Evolutionary conservation across 78 protist genomes (phyloP), one percentile per base, ranked within the genome.

Genomic region (Isochrysis galbana): DNA sequence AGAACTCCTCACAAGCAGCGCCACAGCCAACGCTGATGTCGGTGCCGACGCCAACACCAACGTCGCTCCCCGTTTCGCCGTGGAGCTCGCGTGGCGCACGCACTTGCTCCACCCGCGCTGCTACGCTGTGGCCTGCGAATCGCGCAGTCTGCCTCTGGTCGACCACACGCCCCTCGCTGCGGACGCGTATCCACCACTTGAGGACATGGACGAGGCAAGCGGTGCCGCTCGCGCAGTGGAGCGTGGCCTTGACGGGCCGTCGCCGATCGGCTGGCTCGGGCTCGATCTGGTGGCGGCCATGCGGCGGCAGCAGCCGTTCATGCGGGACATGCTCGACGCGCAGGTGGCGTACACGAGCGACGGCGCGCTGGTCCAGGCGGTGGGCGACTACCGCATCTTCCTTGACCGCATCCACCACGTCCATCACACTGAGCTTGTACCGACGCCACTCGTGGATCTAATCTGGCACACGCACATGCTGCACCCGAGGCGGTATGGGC

Each of bases 401-500:
- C 72, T 61, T 32, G 72, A 61, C 72, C 72, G 26, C 72, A 26
- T 61, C 72, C 72, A 61, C 72, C 72, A 61, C 72, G 19, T 32
- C 3, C 38, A 23, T 2, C n/a, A 11, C 5, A n/a, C n/a, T n/a
- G 72, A 61, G 72, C 72, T 61, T 11, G 72, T 61, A 32, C 72
- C 72, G 38, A 61, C 72, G 21, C 4, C 72, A 1, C 5, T 61
- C 72, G 72, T 61, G 38, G 72, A 61, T 32, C 72, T 61, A 23
- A 32, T 61, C 38, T 61, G 72, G 72, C 72, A 61, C 72, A 61
- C 72, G 72, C 72, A 61, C 72, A 61, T 61, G 72, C 72, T 61
- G n/a, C n/a, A n/a, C n/a, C n/a, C n/a, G n/a, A n/a, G n/a, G n/a
- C n/a, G n/a, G n/a, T n/a, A n/a, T n/a, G n/a, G n/a, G n/a, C n/a